Evolutionary conservation across 805 yeast species (phyloP), one percentile per base, ranked within the genome.

Genomic region (Metschnikowia baotianmanensis): DNA sequence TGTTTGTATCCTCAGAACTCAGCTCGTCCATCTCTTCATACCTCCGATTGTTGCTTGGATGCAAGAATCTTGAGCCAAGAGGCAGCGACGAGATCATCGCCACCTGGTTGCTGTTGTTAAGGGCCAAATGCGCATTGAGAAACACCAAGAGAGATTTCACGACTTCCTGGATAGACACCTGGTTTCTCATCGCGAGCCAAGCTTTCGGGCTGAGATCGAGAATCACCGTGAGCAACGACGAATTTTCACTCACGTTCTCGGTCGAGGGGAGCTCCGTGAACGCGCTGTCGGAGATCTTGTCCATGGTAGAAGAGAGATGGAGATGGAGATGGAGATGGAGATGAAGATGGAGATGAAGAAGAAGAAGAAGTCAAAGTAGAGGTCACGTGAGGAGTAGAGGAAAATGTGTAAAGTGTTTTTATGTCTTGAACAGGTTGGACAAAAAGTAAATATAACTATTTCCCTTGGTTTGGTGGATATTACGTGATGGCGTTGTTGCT

Each of bases 41-140:
- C 12, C 39, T 33, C 21, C 43, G 40, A 18, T 37, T 42, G 13
- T 65, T 60, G 40, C 59, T 63, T 3, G 98, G 98, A 55, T 81
- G 87, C 17, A 91, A 57, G 50, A 84, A 77, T 48, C 69, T 67
- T 0, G 95, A 80, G 0, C 91, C 87, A 11, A 66, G 62, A 1
- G 87, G 76, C 49, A 87, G 84, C 16, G 87, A 82, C 1, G 87
- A 84, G 28, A 90, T 76, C 12, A 91, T 77, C 2, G 93, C 84
- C 8, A 91, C 95, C 55, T 78, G 78, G 59, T 93, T 93, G 26
- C 89, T 79, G 51, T 85, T 86, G 61, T 86, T 86, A 36, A 87
- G 71, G 0, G 98, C 82, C 34, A 93, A 59, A 60, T 93, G 99
- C 1, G 95, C 89, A 60, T 93, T 93, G 37, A 90, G 60, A 54